Conservation (phyloP, 164 flowering plant species). For the Annona cherimola region DNA sequence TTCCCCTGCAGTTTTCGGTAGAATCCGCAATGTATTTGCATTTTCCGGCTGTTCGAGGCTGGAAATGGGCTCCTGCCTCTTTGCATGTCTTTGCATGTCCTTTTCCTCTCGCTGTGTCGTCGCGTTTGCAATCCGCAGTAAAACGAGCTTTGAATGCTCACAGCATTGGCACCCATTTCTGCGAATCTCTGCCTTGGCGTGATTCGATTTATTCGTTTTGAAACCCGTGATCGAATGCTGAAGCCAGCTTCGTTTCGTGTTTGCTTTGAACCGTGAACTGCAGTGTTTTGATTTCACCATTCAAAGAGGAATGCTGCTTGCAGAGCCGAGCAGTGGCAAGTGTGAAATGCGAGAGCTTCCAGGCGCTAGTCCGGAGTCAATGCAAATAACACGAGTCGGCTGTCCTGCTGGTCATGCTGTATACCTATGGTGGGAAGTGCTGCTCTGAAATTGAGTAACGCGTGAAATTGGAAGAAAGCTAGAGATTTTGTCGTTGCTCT, state of each 20-base stretch:
- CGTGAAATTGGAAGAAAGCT: too few species aligned
- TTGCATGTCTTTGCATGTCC: background rate
- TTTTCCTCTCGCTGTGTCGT: background rate
- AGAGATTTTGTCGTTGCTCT: too few species aligned
- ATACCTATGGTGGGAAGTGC: background rate
- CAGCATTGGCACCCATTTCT: background rate
- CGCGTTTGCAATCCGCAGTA: background rate
- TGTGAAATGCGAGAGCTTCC: background rate
- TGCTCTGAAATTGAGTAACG: background rate
- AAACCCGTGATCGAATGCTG: background rate
- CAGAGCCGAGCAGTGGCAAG: background rate
- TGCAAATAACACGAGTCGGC: background rate
- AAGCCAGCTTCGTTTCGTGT: background rate
- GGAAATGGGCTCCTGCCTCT: background rate
- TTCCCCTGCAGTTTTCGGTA: background rate
- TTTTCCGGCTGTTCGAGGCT: background rate
- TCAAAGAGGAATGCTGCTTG: background rate
- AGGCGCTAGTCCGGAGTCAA: background rate
- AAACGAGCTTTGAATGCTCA: background rate
- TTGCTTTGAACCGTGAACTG: background rate
- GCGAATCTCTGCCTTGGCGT: background rate
- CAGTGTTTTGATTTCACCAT: background rate
- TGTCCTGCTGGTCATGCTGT: background rate
- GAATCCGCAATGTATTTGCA: slow-evolving; percentile 2
- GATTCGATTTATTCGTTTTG: background rate